Evolutionary conservation across 306 rosid genomes (phyloP), one percentile per base, ranked within the genome.

Genomic region (Rosa persica): DNA sequence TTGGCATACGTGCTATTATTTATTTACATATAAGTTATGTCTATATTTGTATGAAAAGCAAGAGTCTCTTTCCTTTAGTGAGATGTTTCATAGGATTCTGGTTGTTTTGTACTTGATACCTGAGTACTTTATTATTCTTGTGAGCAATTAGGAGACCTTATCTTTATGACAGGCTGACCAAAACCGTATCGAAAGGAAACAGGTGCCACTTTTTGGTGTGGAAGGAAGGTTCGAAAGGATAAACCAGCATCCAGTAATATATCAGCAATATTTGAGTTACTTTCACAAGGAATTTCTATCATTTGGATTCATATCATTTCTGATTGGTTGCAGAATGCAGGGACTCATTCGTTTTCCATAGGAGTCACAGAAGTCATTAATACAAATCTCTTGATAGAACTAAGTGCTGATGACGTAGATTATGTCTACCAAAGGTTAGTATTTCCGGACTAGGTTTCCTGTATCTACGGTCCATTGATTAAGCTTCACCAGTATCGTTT

Each of bases 221-320:
- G 93, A 91, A 79, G 93, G 98, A 83, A 89, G 91, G 86, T 91
- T 91, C 80, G 93, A 92, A 83, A 92, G 98, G 87, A 92, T 95
- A 87, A 95, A 95, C 81, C 90, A 95, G 77, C 98, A 95, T 83
- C 97, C 98, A 91, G 98, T 92, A 87, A 92, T 78, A 95, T 77
- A 54, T 67, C 77, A 81, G 47, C 23, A 76, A 61, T 81, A 66
- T 57, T 73, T 55, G 54, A 64, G 67, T 87, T 79, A 36, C 75
- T 80, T 80, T 75, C 52, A 74, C 38, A 34, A 54, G 34, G 23
- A 47, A 71, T n/a, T 17, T 80, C 51, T 66, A 52, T 51, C 61
- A 25, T 46, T 74, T 40, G 62, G 65, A 77, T 40, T 55, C 70
- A 64, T 61, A 70, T 84, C 44, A 77, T 70, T 67, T 79, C 52